Evolutionary conservation across 2,329 filamentous ascomycete species (phyloP), one percentile per base, ranked within the genome.

Genomic region (Penicillium hesseltinei): DNA sequence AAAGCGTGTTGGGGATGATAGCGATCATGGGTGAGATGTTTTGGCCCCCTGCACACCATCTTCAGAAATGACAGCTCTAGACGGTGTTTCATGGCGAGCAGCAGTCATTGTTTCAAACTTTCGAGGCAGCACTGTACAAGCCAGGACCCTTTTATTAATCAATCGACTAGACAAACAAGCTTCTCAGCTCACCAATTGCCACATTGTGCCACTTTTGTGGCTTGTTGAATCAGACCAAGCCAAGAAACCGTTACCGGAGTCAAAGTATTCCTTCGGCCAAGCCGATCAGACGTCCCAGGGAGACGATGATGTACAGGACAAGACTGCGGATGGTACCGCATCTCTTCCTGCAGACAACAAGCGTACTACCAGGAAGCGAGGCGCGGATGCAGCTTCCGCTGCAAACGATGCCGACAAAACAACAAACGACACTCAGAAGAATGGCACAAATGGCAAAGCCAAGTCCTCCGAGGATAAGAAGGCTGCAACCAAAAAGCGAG

Each of bases 191-290:
- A 75, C 80, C 35, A 75, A 70, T 21, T 73, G 88, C 13, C 78
- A 79, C 3, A 78, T 90, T 45, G 80, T 91, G 27, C 78, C 73
- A 10, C 70, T 87, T 0, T 73, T 82, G 15, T 91, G 88, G 88
- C 75, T 90, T 5, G 61, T 82, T 2, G 80, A 86, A n/a, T 85
- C 80, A 23, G 73, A 82, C 38, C 60, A 74, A 15, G 70, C 74
- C 17, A 76, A 75, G 45, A 69, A 73, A 11, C 77, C 74, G 33
- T 66, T 79, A 9, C 64, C 75, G 9, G 76, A 77, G 54, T 70
- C 72, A 15, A 56, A 68, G 0, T 79, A 78, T 58, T 52, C 74
- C 2, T 60, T 80, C 19, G 57, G 54, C 17, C 19, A 54, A 47
- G 43, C 39, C 6, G 31, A 62, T 3, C 54, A 58, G 21, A 54